A percentile compares a stretch with the other conserved stretches of the same genome.
Evolutionary conservation across 2,329 filamentous ascomycete genomes (phyloP).

Genomic region (Penicillium sp.): DNA sequence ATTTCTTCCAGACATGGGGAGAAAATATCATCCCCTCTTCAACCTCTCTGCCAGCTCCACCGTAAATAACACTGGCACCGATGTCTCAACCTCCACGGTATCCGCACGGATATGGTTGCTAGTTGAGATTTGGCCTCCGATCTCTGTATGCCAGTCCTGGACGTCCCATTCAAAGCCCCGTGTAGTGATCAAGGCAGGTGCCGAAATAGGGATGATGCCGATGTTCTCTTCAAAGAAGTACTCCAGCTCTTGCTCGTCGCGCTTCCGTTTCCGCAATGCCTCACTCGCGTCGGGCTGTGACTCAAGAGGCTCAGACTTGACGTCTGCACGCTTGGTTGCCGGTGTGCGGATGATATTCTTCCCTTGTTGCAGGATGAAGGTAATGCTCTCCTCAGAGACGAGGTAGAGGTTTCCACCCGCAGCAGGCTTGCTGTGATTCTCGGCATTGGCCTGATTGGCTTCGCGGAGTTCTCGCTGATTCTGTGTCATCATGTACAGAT

Average conservation of each 20-base stretch:
- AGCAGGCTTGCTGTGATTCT: not conserved
- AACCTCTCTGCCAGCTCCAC: conserved; percentile 55
- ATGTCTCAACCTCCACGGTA: conserved; percentile 58
- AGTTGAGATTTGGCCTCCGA: conserved; percentile 70
- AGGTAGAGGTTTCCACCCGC: conserved; percentile 64
- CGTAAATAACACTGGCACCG: conserved; percentile 67
- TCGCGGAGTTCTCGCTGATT: conserved; percentile 26
- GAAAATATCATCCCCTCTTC: conserved; percentile 19
- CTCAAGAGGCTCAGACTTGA: not conserved
- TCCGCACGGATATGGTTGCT: conserved; percentile 70
- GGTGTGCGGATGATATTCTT: conserved; percentile 65
- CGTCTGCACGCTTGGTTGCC: conserved; percentile 28
- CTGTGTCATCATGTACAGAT: conserved; percentile 59
- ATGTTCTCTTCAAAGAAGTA: conserved; percentile 67
- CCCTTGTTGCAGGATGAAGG: conserved; percentile 70
- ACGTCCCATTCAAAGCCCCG: conserved; percentile 90
- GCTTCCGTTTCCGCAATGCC: conserved; percentile 9
- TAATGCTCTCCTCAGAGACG: conserved; percentile 73
- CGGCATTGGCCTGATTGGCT: not conserved
- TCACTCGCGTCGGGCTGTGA: not conserved
- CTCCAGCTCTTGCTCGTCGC: conserved; percentile 22
- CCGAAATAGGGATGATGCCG: conserved; percentile 79
- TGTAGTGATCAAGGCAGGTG: conserved; percentile 73
- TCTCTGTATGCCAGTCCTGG: conserved; percentile 68
- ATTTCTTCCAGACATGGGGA: not conserved